A percentile compares a stretch with the other conserved stretches of the same genome.
These are phyloP conservation scores for Drechslerella stenobrocha DNA, from an alignment of 2,329 filamentous ascomycete species.

Conservation along the genomic window DNA sequence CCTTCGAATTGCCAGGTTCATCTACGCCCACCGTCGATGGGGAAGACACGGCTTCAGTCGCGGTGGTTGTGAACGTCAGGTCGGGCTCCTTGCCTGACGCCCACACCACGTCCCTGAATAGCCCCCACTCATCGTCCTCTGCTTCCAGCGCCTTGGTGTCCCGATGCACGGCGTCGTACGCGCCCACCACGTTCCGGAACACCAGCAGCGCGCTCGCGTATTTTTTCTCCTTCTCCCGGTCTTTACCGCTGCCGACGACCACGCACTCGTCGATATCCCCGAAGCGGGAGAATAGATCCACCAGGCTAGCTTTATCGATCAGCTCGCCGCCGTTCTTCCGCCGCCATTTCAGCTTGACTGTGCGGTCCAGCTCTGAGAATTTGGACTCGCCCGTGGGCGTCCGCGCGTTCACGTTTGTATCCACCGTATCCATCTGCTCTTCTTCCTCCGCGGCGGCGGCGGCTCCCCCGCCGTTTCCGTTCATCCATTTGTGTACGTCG, in stretches of 20 bases:
- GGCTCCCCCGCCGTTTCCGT: conserved; percentile 57
- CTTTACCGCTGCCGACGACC: conserved; percentile 8
- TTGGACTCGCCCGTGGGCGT: conserved; percentile 50
- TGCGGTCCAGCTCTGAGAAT: conserved; percentile 58
- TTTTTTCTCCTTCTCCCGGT: conserved; percentile 47
- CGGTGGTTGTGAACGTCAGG: conserved; percentile 26
- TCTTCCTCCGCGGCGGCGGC: conserved; percentile 56
- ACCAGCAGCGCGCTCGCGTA: conserved; percentile 50
- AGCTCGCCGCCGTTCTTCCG: conserved; percentile 52
- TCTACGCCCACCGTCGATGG: not conserved
- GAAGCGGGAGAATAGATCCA: conserved; percentile 57
- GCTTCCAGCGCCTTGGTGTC: conserved; percentile 34
- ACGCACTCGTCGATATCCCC: conserved; percentile 57
- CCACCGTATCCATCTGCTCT: conserved; percentile 54
- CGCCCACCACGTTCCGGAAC: conserved; percentile 50
- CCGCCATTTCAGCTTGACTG: conserved; percentile 58
- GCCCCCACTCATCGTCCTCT: conserved; percentile 29
- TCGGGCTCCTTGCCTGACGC: conserved; percentile 52
- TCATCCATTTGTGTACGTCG: conserved; percentile 58
- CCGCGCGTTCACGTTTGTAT: conserved; percentile 48
- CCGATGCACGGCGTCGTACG: conserved; percentile 50
- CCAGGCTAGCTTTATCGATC: conserved; percentile 56
- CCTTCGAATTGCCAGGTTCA: not conserved
- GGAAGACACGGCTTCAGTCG: too few relatives aligned
- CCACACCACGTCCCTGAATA: conserved; percentile 51